A percentile compares a stretch with the other conserved stretches of the same genome.
Evolutionary conservation across 768 basidiomycete species (phyloP).

Genomic region (Pisolithus orientalis): DNA sequence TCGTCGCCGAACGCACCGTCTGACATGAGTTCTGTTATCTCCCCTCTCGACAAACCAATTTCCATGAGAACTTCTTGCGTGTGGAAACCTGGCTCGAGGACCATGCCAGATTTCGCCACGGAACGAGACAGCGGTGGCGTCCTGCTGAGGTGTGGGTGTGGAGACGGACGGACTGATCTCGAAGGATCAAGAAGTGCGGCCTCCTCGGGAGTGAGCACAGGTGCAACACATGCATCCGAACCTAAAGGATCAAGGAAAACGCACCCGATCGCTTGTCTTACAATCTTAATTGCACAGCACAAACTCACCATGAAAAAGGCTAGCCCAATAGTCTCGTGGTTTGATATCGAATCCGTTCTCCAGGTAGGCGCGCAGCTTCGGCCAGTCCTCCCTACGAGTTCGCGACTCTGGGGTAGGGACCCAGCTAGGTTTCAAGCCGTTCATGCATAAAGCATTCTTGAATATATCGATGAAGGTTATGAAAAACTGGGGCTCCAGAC

Average conservation of each 20-base stretch:
- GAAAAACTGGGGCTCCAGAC: constrained; percentile 71
- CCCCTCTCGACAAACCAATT: constrained; percentile 39
- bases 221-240: constrained; percentile 66
- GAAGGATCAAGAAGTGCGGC: constrained; percentile 40
- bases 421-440: constrained; percentile 44
- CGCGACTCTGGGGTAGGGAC: constrained; percentile 44
- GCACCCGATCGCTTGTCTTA: neutral
- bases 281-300: neutral
- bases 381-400: constrained; percentile 47
- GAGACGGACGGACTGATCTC: constrained; percentile 36
- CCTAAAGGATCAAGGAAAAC: constrained; percentile 30
- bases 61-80: constrained; percentile 48
- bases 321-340: constrained; percentile 63
- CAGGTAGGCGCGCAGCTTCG: constrained; percentile 49
- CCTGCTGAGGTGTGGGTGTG: constrained; percentile 43
- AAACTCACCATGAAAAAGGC: constrained; percentile 55
- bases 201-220: constrained; percentile 60
- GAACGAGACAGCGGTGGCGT: constrained; percentile 20
- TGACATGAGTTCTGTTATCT: constrained; percentile 33
- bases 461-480: constrained; percentile 52
- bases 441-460: constrained; percentile 40
- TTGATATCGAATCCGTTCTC: constrained; percentile 55
- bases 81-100: constrained; percentile 46
- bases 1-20: constrained; percentile 45
- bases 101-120: constrained; percentile 3